Evolutionary conservation across 176 grass and related monocot species (phyloP), one percentile per base, ranked within the genome.

Genomic region (Typha latifolia): DNA sequence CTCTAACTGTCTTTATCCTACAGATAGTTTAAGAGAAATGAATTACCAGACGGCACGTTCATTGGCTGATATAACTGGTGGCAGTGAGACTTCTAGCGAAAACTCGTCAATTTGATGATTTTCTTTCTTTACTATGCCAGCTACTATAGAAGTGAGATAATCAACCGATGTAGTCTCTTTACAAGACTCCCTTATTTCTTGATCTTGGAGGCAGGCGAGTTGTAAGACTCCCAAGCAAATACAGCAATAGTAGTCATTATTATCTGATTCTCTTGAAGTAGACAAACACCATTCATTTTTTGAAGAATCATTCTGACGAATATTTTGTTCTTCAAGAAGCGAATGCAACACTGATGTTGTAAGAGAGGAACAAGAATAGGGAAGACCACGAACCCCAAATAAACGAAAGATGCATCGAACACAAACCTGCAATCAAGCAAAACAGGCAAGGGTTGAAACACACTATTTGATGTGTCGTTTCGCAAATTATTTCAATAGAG

Each of bases 211-310:
- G 47, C 64, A 96, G 23, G 76, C 47, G 49, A 87, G 77, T 47
- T 81, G 77, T 51, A 96, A 81, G 32, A 91, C 66, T 61, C 92
- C 82, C 68, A 96, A 89, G 73, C 92, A 96, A 48, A 96, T 15
- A 79, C 77, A 82, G 82, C 88, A 96, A 61, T 79, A 91, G 14
- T 57, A 13, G 43, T 49, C 73, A 47, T 69, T 19, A n/a, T 27
- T 66, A 14, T 27, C 49, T 55, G 50, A 55, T 14, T 57, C 82
- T 0, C 2, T 66, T 4, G 74, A 78, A 50, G 66, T 27, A 76
- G 77, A 80, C 66, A 64, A 48, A 78, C 74, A 77, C 31, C 59
- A 68, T 11, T 47, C 76, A 19, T 48, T 43, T 69, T 79, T 52
- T 24, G 48, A 23, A 14, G 72, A 72, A 69, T 65, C 76, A 62